Evolutionary conservation across 352 stramenopile genomes (phyloP), one percentile per base, ranked within the genome.

Genomic region (Globisporangium takayamanum): DNA sequence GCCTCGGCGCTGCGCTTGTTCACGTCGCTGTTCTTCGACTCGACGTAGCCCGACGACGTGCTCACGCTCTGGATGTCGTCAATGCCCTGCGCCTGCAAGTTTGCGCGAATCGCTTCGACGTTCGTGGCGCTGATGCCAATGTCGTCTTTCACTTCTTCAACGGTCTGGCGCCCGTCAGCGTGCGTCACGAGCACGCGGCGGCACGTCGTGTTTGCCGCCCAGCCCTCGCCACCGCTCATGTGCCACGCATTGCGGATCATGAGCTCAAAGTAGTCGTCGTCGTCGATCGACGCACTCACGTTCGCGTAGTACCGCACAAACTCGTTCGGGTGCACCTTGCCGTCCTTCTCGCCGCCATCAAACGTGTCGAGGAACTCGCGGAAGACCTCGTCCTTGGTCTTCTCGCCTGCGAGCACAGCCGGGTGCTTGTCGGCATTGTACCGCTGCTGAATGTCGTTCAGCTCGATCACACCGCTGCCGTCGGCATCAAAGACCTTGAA

Each of bases 201-300:
- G n/a, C 78, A 84, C 33, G 73, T 85, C 11, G 69, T 78, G 70
- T 88, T 92, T n/a, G 76, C 76, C n/a, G 63, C 69, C 45, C 66
- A 67, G 2, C 80, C 85, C 1, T 69, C 56, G 15, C 85, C 86
- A 15, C 85, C 86, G 1, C 72, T 78, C 16, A 95, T 83, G 52
- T 88, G 80, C 84, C 86, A 95, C 16, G 80, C 77, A 55, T 93
- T 94, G 28, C 79, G 76, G 57, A 94, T 87, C 75, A 95, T 87
- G 26, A 87, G 60, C 62, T 90, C 80, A 62, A 94, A 95, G 60
- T 95, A 95, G 47, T 93, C 77, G 66, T 95, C 85, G 56, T 75
- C 58, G 50, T 95, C 85, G 50, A 95, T 80, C 22, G 63, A 73
- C 7, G 73, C 77, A 33, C 73, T 87, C 8, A 95, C 64, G 59